Percentiles rank a stretch among this genome's conserved stretches.
These are phyloP conservation scores for Monosporascus sp. DNA, from an alignment of 2,329 filamentous ascomycete genomes.

Conservation along the genomic window DNA sequence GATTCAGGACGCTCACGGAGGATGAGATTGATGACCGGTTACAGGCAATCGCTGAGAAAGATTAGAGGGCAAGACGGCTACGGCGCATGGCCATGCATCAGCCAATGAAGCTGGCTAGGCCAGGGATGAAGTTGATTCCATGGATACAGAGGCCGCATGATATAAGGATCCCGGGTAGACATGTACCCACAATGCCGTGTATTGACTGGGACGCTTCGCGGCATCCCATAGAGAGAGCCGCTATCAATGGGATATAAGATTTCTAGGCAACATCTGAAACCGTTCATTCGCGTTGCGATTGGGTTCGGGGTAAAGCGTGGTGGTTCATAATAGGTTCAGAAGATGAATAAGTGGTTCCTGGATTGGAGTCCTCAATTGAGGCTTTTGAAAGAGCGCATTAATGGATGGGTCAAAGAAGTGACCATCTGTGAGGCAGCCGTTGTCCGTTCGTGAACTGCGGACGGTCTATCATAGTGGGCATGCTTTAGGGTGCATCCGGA, in stretches of 20 bases:
- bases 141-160: not conserved
- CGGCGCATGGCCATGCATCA: conserved; percentile 19
- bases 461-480: not conserved
- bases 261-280: not conserved
- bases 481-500: not conserved
- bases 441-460: not conserved
- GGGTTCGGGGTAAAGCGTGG: not conserved
- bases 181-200: not conserved
- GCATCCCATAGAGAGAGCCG: not conserved
- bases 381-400: not conserved
- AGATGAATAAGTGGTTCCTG: not conserved
- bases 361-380: not conserved
- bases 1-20: conserved; percentile 86
- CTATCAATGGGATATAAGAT: not conserved
- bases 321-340: not conserved
- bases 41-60: conserved; percentile 97
- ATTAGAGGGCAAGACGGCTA: conserved; percentile 50
- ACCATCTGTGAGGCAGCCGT: not conserved
- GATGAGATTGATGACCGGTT: conserved; percentile 98
- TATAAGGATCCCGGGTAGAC: not conserved
- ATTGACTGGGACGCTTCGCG: not conserved
- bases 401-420: not conserved
- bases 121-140: not conserved
- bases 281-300: too few relatives aligned
- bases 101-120: conserved; percentile 12